Evolutionary conservation across 73 alveolate genomes (phyloP), one percentile per base, ranked within the genome.

Genomic region (Loxodes magnus): DNA sequence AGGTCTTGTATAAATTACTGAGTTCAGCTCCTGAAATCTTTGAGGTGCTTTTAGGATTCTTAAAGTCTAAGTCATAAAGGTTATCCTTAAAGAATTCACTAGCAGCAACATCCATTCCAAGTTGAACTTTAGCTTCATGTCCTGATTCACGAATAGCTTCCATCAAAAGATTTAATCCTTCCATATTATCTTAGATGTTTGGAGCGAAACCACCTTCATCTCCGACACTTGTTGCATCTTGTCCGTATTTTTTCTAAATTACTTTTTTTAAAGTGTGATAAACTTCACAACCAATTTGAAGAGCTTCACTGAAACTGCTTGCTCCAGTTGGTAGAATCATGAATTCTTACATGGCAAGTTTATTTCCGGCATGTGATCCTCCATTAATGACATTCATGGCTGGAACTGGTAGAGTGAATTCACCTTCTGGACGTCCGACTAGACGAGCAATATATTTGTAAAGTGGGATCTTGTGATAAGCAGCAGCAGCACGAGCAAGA

Each of bases 401-500:
- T 20, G 98, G 98, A 25, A 88, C 96, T 16, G 98, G 98, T 34
- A 80, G 29, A 23, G 59, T 62, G 67, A 37, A 70, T 38, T 77
- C 71, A 36, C 71, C 67, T 33, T 72, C 71, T 38, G 64, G 56
- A 51, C 71, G 74, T 3, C 94, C 96, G 35, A 84, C 81, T 23
- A 82, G 64, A 27, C 68, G 44, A 46, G 89, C 96, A n/a, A 85
- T 25, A 56, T 85, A 74, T 19, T 73, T 74, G 53, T 85, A 85
- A 39, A 85, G 90, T 12, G 96, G 96, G 20, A 80, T 37, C 12
- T 50, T 49, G 64, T 75, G 42, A 36, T 73, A 72, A 19, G 66
- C 79, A 33, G 98, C 98, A 14, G 95, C 98, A 30, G 98, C 98
- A 69, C 93, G 82, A 34, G 98, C 97, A 12, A 80, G 81, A 21